Evolutionary conservation across 768 basidiomycete species (phyloP), one percentile per base, ranked within the genome.

Genomic region (Leccinellum luteum): DNA sequence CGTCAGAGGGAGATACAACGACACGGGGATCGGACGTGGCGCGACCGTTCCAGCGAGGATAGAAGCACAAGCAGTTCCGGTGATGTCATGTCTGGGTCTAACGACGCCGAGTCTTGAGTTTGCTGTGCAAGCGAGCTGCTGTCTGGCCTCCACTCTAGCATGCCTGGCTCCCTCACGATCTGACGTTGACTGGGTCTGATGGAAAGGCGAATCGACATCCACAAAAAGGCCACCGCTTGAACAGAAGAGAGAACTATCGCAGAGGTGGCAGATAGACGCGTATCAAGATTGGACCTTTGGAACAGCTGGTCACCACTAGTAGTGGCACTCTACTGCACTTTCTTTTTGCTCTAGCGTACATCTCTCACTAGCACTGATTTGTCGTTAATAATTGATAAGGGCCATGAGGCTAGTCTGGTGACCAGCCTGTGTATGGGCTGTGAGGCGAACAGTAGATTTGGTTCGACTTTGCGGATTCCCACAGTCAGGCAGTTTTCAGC

Each of bases 121-220:
- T n/a, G n/a, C n/a, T n/a, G n/a, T n/a, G n/a, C n/a, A n/a, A n/a
- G n/a, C n/a, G n/a, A n/a, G 23, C 48, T 50, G 35, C 28, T 47
- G 25, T 90, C 88, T 4, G 83, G 76, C 27, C 71, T 69, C 90
- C 91, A 93, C 13, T 80, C 72, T 47, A 81, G 84, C 47, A 80
- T 78, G 4, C 74, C 64, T 23, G 92, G 91, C 59, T 92, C 90
- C 57, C 81, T 79, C 5, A 92, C 88, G 64, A 93, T 59, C 57
- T 61, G 35, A 27, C 25, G 25, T 25, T 73, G 74, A 12, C 81
- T 82, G 2, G 88, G 35, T 54, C n/a, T 28, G 34, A 23, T 30
- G 32, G 4, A 41, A 53, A 50, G 8, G 34, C 17, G 4, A 30
- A 38, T 30, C 25, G 27, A 28, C 14, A 28, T 50, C 25, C 41